Conservation (phyloP, 176 grass and related monocot genomes). For the Hordeum marinum region DNA sequence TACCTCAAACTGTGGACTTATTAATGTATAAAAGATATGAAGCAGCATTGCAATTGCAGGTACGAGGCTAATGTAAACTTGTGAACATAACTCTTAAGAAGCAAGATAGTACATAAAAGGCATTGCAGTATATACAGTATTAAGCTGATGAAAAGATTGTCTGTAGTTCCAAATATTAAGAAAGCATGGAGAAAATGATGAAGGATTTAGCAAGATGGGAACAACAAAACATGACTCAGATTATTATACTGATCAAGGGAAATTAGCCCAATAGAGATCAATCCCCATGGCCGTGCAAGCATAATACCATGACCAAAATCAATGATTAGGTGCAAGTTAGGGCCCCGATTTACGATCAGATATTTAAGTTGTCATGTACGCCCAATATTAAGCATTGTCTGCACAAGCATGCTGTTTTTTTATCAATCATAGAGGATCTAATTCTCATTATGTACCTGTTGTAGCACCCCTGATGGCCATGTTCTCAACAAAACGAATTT, state of each 20-base stretch:
- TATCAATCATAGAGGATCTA: background rate
- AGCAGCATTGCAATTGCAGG: background rate
- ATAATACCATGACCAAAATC: too few species aligned
- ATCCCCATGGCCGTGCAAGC: too few species aligned
- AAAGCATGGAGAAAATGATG: background rate
- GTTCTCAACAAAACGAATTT: conserved; percentile 66
- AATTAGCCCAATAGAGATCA: too few species aligned
- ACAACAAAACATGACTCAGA: too few species aligned
- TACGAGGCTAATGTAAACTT: background rate
- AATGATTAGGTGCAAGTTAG: background rate
- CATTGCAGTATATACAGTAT: background rate
- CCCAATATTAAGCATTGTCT: background rate
- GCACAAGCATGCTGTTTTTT: background rate
- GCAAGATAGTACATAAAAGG: background rate
- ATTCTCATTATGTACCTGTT: conserved; percentile 51
- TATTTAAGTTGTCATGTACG: background rate
- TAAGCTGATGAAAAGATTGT: background rate
- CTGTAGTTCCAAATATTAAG: background rate
- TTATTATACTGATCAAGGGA: too few species aligned
- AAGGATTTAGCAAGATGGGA: too few species aligned
- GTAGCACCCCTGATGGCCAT: conserved; percentile 57
- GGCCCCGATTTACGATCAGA: background rate
- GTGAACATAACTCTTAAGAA: background rate
- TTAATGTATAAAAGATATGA: background rate
- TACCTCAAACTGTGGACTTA: background rate